phyloP scores from a whole-genome alignment of 495 filamentous ascomycete genomes.

The Penicillium salamii region DNA sequence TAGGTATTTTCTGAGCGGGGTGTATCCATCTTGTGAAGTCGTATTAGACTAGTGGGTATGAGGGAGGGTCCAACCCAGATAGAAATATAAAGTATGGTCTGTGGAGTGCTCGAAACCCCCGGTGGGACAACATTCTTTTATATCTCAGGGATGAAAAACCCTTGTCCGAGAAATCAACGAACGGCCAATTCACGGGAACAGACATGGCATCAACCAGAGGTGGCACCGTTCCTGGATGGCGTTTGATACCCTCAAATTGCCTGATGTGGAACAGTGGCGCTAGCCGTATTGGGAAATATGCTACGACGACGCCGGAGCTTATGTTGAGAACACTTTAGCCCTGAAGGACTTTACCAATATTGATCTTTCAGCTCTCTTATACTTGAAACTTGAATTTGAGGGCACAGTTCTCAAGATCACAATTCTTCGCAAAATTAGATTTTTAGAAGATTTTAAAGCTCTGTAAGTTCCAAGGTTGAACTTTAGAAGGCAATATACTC shows the following conservation, averaged over 20 bases:
- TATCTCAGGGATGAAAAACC: conserved; percentile 5
- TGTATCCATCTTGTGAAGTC: conserved; percentile 15
- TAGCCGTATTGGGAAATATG: conserved; percentile 30
- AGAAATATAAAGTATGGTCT: neutral
- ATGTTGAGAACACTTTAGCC: neutral
- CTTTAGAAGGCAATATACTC: too few species aligned
- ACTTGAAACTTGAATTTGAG: too few species aligned
- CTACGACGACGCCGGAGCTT: conserved; percentile 16
- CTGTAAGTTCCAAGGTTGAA: too few species aligned
- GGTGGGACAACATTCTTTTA: conserved; percentile 10
- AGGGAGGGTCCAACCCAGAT: conserved; percentile 2
- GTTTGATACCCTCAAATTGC: conserved; percentile 16
- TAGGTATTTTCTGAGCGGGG: conserved; percentile 7
- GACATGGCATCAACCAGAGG: conserved; percentile 5
- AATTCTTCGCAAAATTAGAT: too few species aligned
- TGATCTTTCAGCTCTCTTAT: too few species aligned
- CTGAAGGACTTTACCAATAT: too few species aligned
- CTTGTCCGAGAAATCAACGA: conserved; percentile 1
- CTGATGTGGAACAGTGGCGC: conserved; percentile 14
- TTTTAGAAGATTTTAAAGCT: too few species aligned
- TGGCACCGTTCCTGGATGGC: neutral
- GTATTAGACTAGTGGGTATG: neutral
- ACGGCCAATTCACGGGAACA: neutral
- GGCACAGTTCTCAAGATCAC: too few species aligned
- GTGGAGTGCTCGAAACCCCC: neutral